Evolutionary conservation across 2,329 filamentous ascomycete species (phyloP).

Genomic region (Alternaria triticimaculans): DNA sequence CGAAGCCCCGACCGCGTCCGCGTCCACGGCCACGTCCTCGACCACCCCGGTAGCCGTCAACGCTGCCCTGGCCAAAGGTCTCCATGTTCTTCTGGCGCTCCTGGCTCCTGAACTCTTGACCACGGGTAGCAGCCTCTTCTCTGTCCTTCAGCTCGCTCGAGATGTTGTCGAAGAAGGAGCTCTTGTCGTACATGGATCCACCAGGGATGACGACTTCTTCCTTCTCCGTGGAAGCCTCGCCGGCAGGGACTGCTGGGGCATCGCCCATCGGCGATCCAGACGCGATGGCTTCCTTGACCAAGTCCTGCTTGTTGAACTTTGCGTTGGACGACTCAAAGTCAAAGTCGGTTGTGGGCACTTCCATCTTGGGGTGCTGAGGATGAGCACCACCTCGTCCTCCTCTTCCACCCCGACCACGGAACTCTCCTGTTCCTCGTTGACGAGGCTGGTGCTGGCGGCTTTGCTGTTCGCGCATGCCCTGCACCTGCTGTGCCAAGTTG

Average conservation of each 20-base stretch:
- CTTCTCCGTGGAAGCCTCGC: conserved; percentile 49
- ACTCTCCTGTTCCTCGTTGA: conserved; percentile 53
- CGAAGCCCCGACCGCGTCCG: conserved; percentile 59
- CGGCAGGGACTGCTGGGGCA: conserved; percentile 28
- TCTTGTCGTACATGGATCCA: conserved; percentile 78
- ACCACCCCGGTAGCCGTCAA: conserved; percentile 80
- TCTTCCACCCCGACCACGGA: conserved; percentile 57
- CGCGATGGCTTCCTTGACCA: conserved; percentile 87
- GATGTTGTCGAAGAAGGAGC: conserved; percentile 96
- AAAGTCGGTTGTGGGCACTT: conserved; percentile 89
- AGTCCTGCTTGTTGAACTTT: conserved; percentile 86
- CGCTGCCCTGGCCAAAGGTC: conserved; percentile 95
- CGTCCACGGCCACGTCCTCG: conserved; percentile 76
- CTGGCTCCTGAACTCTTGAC: conserved; percentile 87
- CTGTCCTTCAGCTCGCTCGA: conserved; percentile 92
- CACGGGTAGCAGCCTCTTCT: conserved; percentile 70
- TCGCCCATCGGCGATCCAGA: conserved; percentile 73
- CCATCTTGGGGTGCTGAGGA: conserved; percentile 68
- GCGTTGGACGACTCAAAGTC: conserved; percentile 88
- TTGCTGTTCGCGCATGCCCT: conserved; percentile 76
- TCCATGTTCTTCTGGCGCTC: conserved; percentile 97
- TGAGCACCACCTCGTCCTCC: conserved; percentile 50
- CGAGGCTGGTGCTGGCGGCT: conserved; percentile 56
- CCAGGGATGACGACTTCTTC: conserved; percentile 55
- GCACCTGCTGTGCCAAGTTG: conserved; percentile 75